phyloP scores from a whole-genome alignment of 768 basidiomycete genomes.

The Leccinum arenicola region DNA sequence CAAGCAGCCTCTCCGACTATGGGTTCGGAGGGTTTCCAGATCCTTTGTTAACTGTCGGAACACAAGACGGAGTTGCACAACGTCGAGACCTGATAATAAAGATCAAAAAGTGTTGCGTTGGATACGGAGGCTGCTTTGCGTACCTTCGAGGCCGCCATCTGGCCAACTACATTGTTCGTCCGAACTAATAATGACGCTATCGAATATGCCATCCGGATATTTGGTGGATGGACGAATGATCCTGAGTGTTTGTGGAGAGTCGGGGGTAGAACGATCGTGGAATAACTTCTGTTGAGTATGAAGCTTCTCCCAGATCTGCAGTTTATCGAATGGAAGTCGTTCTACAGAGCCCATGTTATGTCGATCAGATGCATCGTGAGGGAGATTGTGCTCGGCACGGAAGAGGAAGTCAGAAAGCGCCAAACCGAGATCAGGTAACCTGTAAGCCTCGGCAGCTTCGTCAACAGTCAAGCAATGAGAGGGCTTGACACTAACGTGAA shows the following conservation, averaged over 20 bases:
- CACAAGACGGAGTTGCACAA: neutral
- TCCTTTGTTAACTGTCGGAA: neutral
- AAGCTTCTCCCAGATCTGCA: neutral
- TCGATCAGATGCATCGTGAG: neutral
- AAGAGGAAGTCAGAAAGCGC: too few relatives aligned
- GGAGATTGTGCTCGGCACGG: neutral
- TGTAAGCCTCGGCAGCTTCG: too few relatives aligned
- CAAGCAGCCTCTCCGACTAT: neutral
- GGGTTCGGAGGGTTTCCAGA: neutral
- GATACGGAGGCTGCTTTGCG: neutral
- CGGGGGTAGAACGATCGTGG: neutral
- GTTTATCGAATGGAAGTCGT: neutral
- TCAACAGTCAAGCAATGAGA: too few relatives aligned
- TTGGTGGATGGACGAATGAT: neutral
- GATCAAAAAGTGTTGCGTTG: neutral
- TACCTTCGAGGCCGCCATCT: neutral
- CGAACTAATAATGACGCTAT: neutral
- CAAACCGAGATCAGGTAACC: too few relatives aligned
- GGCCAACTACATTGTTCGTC: neutral
- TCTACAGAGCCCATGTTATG: neutral
- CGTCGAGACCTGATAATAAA: neutral
- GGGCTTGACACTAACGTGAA: too few relatives aligned
- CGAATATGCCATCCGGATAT: neutral
- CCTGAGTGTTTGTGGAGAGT: neutral
- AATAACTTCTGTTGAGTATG: neutral